Percentiles rank a stretch among this genome's conserved stretches.
These are phyloP conservation scores for Neospora caninum DNA, from an alignment of 169 alveolate genomes.

Conservation along the genomic window DNA sequence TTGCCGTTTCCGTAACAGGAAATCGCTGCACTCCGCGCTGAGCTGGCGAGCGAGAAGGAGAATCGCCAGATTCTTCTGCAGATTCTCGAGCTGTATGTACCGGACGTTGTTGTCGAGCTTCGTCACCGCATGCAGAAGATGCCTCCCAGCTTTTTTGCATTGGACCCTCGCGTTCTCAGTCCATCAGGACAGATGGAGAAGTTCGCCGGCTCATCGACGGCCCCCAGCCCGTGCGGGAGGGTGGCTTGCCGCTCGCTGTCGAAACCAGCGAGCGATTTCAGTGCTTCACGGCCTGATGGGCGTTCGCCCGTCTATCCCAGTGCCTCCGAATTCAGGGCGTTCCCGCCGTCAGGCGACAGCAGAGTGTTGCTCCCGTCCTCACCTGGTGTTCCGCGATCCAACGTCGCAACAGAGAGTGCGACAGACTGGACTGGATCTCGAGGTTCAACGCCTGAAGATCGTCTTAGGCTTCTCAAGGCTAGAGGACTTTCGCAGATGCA, in stretches of 20 bases:
- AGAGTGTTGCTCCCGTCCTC: background rate
- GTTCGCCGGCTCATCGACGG: background rate
- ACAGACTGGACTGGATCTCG: background rate
- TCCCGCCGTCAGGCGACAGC: background rate
- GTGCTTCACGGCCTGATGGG: background rate
- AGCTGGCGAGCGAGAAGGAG: constrained; percentile 10
- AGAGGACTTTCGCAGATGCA: background rate
- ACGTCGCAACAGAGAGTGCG: background rate
- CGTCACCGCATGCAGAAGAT: constrained; percentile 39
- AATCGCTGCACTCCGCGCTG: background rate
- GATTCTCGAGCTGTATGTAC: background rate
- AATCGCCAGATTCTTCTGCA: background rate
- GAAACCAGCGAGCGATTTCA: background rate
- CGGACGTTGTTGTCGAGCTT: constrained; percentile 26
- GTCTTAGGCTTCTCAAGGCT: background rate
- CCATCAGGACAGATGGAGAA: background rate
- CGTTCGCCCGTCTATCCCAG: background rate
- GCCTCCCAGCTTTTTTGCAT: background rate
- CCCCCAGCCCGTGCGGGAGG: background rate
- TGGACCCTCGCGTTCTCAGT: background rate
- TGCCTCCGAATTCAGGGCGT: background rate
- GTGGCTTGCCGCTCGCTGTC: too few relatives aligned
- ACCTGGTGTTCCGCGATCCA: background rate
- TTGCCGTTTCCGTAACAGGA: background rate
- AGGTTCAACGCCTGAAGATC: background rate